Percentiles rank a stretch among this genome's conserved stretches.
phyloP scores from a whole-genome alignment of 306 rosid genomes.

The barrel medic (Medicago truncatula) region MtrunA17r5.0-ANR NC_053043.1:46812001-46812500 shows the following conservation, averaged over 20 bases:
- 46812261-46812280: neutral
- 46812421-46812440: too few species aligned
- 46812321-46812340: neutral
- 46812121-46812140: constrained; percentile 37
- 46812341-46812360: neutral
- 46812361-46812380: too few species aligned
- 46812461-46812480: too few species aligned
- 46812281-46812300: neutral
- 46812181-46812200: constrained; percentile 15
- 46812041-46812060: too few species aligned
- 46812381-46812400: too few species aligned
- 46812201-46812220: neutral
- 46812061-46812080: neutral
- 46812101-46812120: constrained; percentile 44
- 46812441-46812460: too few species aligned
- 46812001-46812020: too few species aligned
- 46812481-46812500: too few species aligned
- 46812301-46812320: neutral
- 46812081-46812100: constrained; percentile 42
- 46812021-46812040: too few species aligned
- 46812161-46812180: neutral
- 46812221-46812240: neutral
- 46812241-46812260: neutral
- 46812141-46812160: constrained; percentile 35
- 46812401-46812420: too few species aligned